Conservation (phyloP, 2,329 filamentous ascomycete species). For the Leptographium lundbergii region DNA sequence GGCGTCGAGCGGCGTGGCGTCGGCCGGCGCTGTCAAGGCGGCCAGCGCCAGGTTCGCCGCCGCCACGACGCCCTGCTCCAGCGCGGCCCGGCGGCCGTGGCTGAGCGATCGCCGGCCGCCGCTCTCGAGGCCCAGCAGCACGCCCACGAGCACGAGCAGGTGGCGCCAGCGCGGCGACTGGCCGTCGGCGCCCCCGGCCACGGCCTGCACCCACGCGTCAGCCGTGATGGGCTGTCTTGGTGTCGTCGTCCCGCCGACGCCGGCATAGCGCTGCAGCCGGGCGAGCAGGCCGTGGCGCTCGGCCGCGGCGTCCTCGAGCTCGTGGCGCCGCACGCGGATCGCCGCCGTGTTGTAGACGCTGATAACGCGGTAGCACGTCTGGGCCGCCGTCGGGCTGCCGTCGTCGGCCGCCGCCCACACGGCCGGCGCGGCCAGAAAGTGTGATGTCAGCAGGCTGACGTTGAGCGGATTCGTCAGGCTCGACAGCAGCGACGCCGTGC, state of each 20-base stretch:
- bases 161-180: constrained; percentile 67
- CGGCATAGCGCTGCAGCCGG: constrained; percentile 1
- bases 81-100: constrained; percentile 46
- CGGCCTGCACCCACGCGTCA: constrained; percentile 43
- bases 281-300: constrained; percentile 10
- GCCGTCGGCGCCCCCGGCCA: constrained; percentile 44
- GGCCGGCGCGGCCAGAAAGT: constrained; percentile 58
- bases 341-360: constrained; percentile 61
- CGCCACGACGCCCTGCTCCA: constrained; percentile 61
- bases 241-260: neutral
- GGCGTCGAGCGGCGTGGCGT: constrained; percentile 27
- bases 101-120: constrained; percentile 53
- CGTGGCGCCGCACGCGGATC: constrained; percentile 36
- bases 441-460: constrained; percentile 57
- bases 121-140: constrained; percentile 64
- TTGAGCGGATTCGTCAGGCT: constrained; percentile 65
- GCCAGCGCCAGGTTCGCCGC: constrained; percentile 65
- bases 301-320: constrained; percentile 27
- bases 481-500: constrained; percentile 54
- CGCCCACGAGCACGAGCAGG: constrained; percentile 63
- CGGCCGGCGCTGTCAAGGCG: constrained; percentile 25
- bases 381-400: constrained; percentile 30
- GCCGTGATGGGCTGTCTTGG: constrained; percentile 23
- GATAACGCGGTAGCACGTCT: constrained; percentile 51
- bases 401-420: constrained; percentile 39